Conservation (phyloP, 345 rosid genomes). For the Erodium maritimum region DNA sequence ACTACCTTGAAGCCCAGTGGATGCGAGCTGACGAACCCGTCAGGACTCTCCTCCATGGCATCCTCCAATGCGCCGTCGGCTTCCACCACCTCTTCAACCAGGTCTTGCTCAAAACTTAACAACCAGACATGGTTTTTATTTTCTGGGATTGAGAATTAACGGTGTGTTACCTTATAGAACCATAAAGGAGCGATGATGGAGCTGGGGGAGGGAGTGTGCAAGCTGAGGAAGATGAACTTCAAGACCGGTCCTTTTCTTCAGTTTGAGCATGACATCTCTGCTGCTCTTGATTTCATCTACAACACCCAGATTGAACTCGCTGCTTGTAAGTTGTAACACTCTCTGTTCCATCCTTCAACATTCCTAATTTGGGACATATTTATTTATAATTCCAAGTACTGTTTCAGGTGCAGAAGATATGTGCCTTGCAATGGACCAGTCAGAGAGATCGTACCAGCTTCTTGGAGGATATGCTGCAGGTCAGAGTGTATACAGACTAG, state of each 20-base stretch:
- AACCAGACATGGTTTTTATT: too few species aligned
- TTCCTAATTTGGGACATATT: too few species aligned
- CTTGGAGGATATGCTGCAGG: slow-evolving; percentile 86
- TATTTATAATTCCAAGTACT: too few species aligned
- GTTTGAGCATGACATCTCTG: slow-evolving; percentile 64
- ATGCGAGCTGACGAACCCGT: slow-evolving; percentile 53
- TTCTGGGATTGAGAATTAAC: too few species aligned
- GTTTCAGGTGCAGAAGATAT: slow-evolving; percentile 57
- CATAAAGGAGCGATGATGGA: slow-evolving; percentile 97
- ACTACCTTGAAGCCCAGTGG: slow-evolving; percentile 71
- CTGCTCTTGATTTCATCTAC: slow-evolving; percentile 56
- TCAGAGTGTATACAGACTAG: slow-evolving; percentile 43
- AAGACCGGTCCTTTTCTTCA: slow-evolving; percentile 52
- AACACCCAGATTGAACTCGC: slow-evolving; percentile 78
- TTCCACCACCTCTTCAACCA: slow-evolving; percentile 33
- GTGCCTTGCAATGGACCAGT: slow-evolving; percentile 65
- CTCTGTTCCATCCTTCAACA: slow-evolving; percentile 1
- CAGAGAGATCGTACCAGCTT: slow-evolving; percentile 74
- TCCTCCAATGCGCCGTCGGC: slow-evolving; percentile 1
- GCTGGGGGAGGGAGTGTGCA: slow-evolving; percentile 78
- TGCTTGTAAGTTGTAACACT: slow-evolving; percentile 40
- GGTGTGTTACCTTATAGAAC: too few species aligned
- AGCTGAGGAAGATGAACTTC: slow-evolving; percentile 75
- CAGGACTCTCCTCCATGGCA: neutral
- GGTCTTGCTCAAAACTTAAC: slow-evolving; percentile 24